A percentile compares a stretch with the other conserved stretches of the same genome.
These are phyloP conservation scores for Ilyonectria destructans DNA, from an alignment of 2,329 filamentous ascomycete genomes.

Conservation along the genomic window DNA sequence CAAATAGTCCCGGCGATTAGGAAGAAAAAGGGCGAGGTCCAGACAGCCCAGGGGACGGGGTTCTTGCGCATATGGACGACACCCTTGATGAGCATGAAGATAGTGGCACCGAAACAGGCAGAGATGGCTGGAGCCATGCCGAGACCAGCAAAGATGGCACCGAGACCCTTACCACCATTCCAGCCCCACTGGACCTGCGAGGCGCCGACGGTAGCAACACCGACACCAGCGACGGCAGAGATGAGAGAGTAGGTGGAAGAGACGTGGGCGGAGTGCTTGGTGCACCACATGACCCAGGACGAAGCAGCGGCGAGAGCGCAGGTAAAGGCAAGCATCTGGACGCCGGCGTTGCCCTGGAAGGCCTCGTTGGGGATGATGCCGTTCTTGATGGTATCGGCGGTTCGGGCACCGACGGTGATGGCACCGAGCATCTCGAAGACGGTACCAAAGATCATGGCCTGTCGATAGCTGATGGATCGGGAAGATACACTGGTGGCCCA, in stretches of 20 bases:
- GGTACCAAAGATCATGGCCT: constrained; percentile 78
- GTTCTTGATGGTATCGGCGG: constrained; percentile 86
- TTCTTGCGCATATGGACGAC: constrained; percentile 81
- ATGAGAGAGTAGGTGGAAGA: constrained; percentile 82
- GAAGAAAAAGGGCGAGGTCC: constrained; percentile 83
- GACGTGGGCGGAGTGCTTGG: constrained; percentile 80
- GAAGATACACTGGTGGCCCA: constrained; percentile 89
- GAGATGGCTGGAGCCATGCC: constrained; percentile 80
- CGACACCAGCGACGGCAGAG: constrained; percentile 79
- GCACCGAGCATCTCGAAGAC: constrained; percentile 80
- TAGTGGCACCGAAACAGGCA: constrained; percentile 75
- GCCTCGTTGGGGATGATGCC: constrained; percentile 76
- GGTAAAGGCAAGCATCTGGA: constrained; percentile 80
- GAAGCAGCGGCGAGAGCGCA: constrained; percentile 77
- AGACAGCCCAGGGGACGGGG: constrained; percentile 81
- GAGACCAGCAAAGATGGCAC: constrained; percentile 79
- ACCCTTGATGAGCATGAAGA: constrained; percentile 77
- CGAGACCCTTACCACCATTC: constrained; percentile 77
- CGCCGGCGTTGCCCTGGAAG: constrained; percentile 74
- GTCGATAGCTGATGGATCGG: constrained; percentile 80
- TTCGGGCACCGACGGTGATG: constrained; percentile 78
- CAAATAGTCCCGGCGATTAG: constrained; percentile 82
- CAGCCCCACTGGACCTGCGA: constrained; percentile 77
- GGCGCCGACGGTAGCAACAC: constrained; percentile 77
- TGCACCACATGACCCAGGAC: constrained; percentile 87